phyloP scores from a whole-genome alignment of 495 filamentous ascomycete genomes.

The Cercophora newfieldiana region DNA sequence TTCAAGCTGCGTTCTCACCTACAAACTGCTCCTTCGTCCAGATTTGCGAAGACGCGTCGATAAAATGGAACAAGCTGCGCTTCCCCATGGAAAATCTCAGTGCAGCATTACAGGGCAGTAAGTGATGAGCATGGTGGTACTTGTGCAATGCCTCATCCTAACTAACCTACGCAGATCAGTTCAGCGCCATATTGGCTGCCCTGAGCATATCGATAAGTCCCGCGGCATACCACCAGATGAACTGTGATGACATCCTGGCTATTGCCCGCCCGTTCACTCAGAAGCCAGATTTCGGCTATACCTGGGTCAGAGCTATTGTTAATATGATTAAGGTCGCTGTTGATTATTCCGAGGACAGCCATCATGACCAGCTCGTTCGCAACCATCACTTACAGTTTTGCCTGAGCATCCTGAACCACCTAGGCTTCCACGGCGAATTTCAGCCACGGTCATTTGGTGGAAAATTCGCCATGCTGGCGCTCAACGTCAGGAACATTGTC shows the following conservation, averaged over 20 bases:
- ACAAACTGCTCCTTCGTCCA: conserved; percentile 67
- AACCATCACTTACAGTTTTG: conserved; percentile 66
- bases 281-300: conserved; percentile 48
- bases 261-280: conserved; percentile 55
- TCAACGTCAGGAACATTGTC: conserved; percentile 71
- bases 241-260: conserved; percentile 75
- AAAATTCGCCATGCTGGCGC: conserved; percentile 70
- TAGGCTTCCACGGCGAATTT: conserved; percentile 64
- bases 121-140: too few species aligned
- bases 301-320: conserved; percentile 64
- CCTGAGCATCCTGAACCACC: conserved; percentile 67
- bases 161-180: conserved; percentile 34
- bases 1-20: conserved; percentile 71
- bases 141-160: background rate
- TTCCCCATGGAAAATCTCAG: conserved; percentile 48
- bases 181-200: conserved; percentile 41
- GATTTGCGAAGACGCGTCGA: conserved; percentile 63
- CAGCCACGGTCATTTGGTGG: conserved; percentile 60
- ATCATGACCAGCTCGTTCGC: conserved; percentile 69
- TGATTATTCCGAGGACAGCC: conserved; percentile 67
- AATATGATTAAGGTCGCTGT: conserved; percentile 64
- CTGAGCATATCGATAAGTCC: conserved; percentile 39
- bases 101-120: conserved; percentile 45
- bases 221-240: conserved; percentile 55
- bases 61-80: conserved; percentile 64